These are phyloP conservation scores for Malassezia brasiliensis DNA, from an alignment of 1,284 basidiomycete species.

Conservation along the genomic window DNA sequence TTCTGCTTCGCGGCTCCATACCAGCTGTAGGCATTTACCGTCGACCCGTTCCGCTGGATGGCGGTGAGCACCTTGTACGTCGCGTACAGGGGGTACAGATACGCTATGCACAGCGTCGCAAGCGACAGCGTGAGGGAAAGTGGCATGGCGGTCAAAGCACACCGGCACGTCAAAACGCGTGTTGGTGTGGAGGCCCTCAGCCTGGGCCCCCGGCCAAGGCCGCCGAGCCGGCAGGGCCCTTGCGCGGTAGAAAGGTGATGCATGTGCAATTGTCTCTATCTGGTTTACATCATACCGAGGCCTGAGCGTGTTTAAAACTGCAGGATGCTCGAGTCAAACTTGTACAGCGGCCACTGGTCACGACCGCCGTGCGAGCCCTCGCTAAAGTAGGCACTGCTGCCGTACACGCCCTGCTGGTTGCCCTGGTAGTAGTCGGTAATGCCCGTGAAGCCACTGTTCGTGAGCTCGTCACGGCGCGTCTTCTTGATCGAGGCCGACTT, in stretches of 20 bases:
- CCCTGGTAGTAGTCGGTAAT: constrained; percentile 36
- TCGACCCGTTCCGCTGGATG: neutral
- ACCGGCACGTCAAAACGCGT: neutral
- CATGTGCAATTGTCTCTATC: neutral
- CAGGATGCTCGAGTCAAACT: constrained; percentile 18
- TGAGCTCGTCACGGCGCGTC: constrained; percentile 27
- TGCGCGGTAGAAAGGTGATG: neutral
- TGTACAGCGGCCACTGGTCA: constrained; percentile 28
- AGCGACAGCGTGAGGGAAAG: constrained; percentile 2
- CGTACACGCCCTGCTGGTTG: constrained; percentile 30
- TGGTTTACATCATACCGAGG: too few species aligned
- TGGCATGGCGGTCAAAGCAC: neutral
- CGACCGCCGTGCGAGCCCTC: constrained; percentile 35
- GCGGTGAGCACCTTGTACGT: constrained; percentile 12
- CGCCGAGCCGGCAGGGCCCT: too few species aligned
- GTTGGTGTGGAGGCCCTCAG: neutral
- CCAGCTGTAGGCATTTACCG: neutral
- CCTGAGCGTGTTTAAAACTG: constrained; percentile 1
- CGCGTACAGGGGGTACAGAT: constrained; percentile 17
- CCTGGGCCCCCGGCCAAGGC: too few species aligned
- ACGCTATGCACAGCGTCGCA: neutral
- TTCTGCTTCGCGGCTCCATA: neutral
- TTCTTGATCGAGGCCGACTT: constrained; percentile 23
- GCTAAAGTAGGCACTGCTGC: constrained; percentile 40
- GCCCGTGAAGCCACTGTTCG: constrained; percentile 32